Evolutionary conservation across 2,329 filamentous ascomycete species (phyloP).

Genomic region (Aspergillus tamarii): DNA sequence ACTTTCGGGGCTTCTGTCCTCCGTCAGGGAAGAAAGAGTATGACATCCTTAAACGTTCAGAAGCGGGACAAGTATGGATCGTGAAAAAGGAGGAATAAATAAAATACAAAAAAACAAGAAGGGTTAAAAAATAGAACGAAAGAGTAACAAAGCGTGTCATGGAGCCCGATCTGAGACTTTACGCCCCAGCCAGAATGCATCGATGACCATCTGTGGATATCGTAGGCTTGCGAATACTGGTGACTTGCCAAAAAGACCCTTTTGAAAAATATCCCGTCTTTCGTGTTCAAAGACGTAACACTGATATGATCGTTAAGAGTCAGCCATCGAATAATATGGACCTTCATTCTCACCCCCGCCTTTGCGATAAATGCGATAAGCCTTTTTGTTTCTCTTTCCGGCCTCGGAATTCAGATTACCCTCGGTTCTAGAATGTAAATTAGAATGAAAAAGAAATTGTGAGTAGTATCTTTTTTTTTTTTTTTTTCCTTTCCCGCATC

Average conservation of each 20-base stretch:
- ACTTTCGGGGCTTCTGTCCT: not conserved
- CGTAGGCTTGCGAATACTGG: constrained; percentile 13
- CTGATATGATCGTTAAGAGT: not conserved
- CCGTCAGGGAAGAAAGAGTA: not conserved
- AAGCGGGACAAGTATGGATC: not conserved
- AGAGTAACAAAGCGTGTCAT: constrained; percentile 4
- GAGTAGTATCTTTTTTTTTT: not conserved
- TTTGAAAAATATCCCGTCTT: constrained; percentile 8
- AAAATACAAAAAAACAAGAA: constrained; percentile 3
- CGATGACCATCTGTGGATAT: not conserved
- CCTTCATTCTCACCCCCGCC: not conserved
- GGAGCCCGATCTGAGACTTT: not conserved
- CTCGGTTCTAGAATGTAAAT: not conserved
- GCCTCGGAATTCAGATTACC: not conserved
- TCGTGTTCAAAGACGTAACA: constrained; percentile 3
- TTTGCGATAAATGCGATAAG: constrained; percentile 1
- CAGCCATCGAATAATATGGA: constrained; percentile 2
- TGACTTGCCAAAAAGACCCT: constrained; percentile 19
- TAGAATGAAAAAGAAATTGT: not conserved
- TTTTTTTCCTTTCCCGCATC: not conserved
- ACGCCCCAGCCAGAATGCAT: not conserved
- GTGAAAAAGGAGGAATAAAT: not conserved
- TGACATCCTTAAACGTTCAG: not conserved
- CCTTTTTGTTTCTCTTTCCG: not conserved
- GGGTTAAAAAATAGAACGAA: constrained; percentile 2